Conservation (phyloP, 306 rosid genomes). For the Castanea crenata region DNA sequence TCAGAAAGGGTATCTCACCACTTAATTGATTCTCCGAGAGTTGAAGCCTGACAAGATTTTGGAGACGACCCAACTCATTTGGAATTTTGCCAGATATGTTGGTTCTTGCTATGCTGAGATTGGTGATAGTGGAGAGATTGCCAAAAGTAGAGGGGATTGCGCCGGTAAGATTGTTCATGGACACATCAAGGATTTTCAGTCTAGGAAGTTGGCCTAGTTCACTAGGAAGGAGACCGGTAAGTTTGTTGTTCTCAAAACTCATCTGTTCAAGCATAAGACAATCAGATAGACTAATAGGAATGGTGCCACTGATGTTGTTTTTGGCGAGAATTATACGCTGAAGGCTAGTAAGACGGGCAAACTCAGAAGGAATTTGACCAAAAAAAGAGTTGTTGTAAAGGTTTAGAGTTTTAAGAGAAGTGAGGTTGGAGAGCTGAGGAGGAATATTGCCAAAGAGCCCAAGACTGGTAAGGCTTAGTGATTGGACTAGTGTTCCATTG, state of each 20-base stretch:
- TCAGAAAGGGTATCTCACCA: constrained; percentile 33
- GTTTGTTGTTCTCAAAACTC: constrained; percentile 9
- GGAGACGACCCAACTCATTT: constrained; percentile 23
- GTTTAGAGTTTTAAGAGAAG: constrained; percentile 22
- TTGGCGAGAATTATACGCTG: not conserved
- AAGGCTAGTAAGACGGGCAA: constrained; percentile 14
- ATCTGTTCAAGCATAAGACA: not conserved
- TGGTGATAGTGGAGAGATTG: not conserved
- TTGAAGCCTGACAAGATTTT: constrained; percentile 18
- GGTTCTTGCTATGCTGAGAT: constrained; percentile 32
- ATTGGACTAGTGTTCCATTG: constrained; percentile 20
- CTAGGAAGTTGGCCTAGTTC: constrained; percentile 6
- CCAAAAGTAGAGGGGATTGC: too few species aligned
- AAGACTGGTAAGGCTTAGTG: constrained; percentile 22
- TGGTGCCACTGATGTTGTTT: not conserved
- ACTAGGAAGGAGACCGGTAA: constrained; percentile 26
- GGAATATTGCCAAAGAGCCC: constrained; percentile 31
- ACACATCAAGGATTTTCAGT: too few species aligned
- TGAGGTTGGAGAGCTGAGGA: constrained; percentile 26
- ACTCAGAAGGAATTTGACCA: constrained; percentile 23
- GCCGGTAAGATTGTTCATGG: too few species aligned
- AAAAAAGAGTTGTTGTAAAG: constrained; percentile 23
- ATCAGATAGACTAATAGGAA: not conserved
- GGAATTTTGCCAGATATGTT: constrained; percentile 30
- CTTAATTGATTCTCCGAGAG: constrained; percentile 26